Evolutionary conservation across 1,284 basidiomycete genomes (phyloP), one percentile per base, ranked within the genome.

Genomic region (Gomphus sp.): DNA sequence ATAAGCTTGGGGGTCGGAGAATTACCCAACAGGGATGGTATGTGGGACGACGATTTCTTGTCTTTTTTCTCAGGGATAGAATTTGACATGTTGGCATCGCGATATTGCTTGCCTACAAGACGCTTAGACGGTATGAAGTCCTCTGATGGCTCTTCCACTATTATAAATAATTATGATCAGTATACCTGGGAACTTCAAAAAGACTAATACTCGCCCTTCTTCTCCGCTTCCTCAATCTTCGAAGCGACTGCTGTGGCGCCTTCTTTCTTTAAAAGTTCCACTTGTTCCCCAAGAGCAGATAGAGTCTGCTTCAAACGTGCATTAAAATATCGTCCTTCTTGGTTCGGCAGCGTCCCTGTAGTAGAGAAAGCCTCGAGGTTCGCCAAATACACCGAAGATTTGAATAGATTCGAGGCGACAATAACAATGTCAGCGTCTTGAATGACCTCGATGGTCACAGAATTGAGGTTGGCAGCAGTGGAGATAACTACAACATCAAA

Each of bases 281-380:
- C 84, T 64, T 95, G 91, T 2, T 69, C 71, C 62, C 76, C 74
- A 31, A 96, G 73, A 0, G 79, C 75, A 8, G 74, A 71, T 52
- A 89, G 71, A 18, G 82, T 77, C 25, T 81, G 77, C 36, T 88
- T 82, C 22, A 96, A 74, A 36, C 89, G 80, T 14, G 88, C 85
- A 53, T 88, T 84, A 76, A 95, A 95, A 74, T 93, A 92, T n/a
- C 93, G 82, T 8, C 91, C 91, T 14, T 92, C 90, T 55, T 78
- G 76, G 33, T 74, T 70, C 1, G 89, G 87, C 43, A 92, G 73
- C 18, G 79, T 72, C 2, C 84, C 83, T 6, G 77, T 81, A 11
- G 80, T 89, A 10, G 87, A 82, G 41, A 94, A 78, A 2, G 81
- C 73, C 61, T 84, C 81, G 14, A 93, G 76, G 66, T 91, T 90